Base-by-base conservation (phyloP, 2,329 filamentous ascomycete species). In the Lasiodiplodia hormozganensis region DNA sequence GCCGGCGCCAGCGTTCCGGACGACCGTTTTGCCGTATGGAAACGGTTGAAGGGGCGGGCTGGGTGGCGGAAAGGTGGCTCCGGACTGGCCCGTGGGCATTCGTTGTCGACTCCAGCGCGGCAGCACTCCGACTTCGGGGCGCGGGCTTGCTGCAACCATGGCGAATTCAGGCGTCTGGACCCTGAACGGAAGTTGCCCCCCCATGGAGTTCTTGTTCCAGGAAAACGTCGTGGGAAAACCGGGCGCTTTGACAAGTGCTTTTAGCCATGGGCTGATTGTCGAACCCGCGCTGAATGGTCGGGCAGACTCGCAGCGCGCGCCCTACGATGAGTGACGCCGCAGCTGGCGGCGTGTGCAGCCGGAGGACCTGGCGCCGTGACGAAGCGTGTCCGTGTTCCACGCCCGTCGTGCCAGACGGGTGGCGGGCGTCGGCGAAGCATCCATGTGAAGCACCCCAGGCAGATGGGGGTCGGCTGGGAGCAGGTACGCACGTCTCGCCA, bases 51-150 rank as follows among this genome's bases (percentile, higher is more conserved):
- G 47, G 43, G 31, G 43, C 18, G 58, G 60, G 10, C 14, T 52
- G 60, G 28, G 60, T 64, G 60, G 60, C 47, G 60, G 60, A 4
- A 25, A 31, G 56, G 56, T 60, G 60, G 43, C 25, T 56, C 28
- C 25, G 25, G 49, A 31, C 11, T 16, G 25, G 58, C 31, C 56
- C 56, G 34, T 58, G 12, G 31, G 36, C 36, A 14, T 8, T 25
- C 14, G 56, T 18, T n/a, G 28, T n/a, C 25, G 36, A 25, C 56
- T 23, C 23, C 21, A 25, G 36, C 36, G 21, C 56, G 21, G 56
- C 34, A 18, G 21, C 7, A 36, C 21, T 64, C 60, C 60, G 60
- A 64, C 60, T 52, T 64, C 60, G 60, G 60, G 60, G 47, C 60
- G 43, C 38, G 18, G 23, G 5, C 8, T 38, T 31, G 60, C 60